A percentile compares a stretch with the other conserved stretches of the same genome.
Conservation (phyloP, 2,329 filamentous ascomycete species). For the Xylaria sp. region DNA sequence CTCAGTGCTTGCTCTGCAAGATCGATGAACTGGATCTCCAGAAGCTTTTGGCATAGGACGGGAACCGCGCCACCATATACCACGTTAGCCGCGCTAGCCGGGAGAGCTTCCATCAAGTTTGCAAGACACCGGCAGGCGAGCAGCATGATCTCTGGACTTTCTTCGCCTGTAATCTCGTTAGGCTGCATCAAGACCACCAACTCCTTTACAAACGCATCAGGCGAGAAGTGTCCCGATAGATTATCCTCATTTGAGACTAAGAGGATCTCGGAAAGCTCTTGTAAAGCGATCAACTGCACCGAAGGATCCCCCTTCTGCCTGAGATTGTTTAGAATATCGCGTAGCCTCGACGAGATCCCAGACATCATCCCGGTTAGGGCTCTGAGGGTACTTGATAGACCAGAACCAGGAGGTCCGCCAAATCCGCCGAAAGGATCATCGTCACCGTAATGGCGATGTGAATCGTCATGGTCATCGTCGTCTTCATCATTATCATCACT, state of each 20-base stretch:
- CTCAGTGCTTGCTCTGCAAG: slow-evolving; percentile 95
- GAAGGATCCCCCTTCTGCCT: slow-evolving; percentile 84
- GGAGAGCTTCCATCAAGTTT: slow-evolving; percentile 96
- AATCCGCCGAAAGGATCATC: slow-evolving; percentile 68
- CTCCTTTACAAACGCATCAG: slow-evolving; percentile 94
- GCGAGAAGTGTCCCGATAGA: slow-evolving; percentile 89
- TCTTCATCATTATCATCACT: slow-evolving; percentile 49
- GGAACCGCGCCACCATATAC: slow-evolving; percentile 97
- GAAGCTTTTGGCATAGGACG: slow-evolving; percentile 88
- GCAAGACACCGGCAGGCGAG: slow-evolving; percentile 93
- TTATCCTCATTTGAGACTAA: slow-evolving; percentile 97
- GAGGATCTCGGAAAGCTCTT: slow-evolving; percentile 90
- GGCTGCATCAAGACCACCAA: slow-evolving; percentile 90
- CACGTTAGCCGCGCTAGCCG: slow-evolving; percentile 89
- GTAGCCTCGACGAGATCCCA: slow-evolving; percentile 76
- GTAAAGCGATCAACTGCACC: slow-evolving; percentile 85
- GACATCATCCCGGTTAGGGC: slow-evolving; percentile 92
- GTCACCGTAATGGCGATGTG: slow-evolving; percentile 64
- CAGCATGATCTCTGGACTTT: slow-evolving; percentile 96
- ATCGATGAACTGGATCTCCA: slow-evolving; percentile 97
- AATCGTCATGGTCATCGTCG: slow-evolving; percentile 60
- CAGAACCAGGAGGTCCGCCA: slow-evolving; percentile 65
- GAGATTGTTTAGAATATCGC: slow-evolving; percentile 75
- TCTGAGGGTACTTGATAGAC: slow-evolving; percentile 78
- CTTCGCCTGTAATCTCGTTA: slow-evolving; percentile 77